These are phyloP conservation scores for Emmonsiellopsis sp. DNA, from an alignment of 2,329 filamentous ascomycete genomes.

Conservation along the genomic window DNA sequence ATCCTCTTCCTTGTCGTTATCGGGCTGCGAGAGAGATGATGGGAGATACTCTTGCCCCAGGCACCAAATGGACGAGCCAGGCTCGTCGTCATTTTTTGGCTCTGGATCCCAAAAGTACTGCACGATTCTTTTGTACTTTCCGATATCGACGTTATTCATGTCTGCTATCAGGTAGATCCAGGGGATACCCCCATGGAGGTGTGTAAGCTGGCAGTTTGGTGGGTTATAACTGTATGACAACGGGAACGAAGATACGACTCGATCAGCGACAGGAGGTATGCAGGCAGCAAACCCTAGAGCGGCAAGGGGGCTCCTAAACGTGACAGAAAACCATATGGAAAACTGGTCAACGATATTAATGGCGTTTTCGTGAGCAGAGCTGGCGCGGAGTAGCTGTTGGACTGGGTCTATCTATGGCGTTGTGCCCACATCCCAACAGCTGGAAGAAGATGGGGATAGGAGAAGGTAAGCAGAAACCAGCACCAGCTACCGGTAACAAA, in stretches of 20 bases:
- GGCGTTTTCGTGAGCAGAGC: no score
- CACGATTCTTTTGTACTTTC: slow-evolving; percentile 71
- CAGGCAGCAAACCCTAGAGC: no score
- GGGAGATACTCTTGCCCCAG: slow-evolving; percentile 53
- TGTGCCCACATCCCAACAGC: no score
- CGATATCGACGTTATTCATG: slow-evolving; percentile 64
- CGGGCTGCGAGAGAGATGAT: slow-evolving; percentile 6
- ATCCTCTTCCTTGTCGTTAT: background rate
- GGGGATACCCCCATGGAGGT: slow-evolving; percentile 1
- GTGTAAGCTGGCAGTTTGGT: background rate
- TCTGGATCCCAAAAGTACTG: slow-evolving; percentile 90
- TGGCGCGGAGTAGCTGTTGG: no score
- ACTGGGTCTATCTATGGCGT: no score
- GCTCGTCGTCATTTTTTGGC: slow-evolving; percentile 65
- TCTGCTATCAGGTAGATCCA: slow-evolving; percentile 4
- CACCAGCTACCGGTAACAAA: no score
- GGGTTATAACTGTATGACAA: no score
- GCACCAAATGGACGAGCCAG: slow-evolving; percentile 73
- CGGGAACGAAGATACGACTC: no score
- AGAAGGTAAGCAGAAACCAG: no score
- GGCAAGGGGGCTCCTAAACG: background rate
- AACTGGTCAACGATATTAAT: no score
- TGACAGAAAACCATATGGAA: background rate
- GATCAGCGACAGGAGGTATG: no score
- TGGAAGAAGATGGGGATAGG: no score